Percentiles rank a stretch among this genome's conserved stretches.
Evolutionary conservation across 2,329 filamentous ascomycete genomes (phyloP).

Genomic region (Aureobasidium sp.): DNA sequence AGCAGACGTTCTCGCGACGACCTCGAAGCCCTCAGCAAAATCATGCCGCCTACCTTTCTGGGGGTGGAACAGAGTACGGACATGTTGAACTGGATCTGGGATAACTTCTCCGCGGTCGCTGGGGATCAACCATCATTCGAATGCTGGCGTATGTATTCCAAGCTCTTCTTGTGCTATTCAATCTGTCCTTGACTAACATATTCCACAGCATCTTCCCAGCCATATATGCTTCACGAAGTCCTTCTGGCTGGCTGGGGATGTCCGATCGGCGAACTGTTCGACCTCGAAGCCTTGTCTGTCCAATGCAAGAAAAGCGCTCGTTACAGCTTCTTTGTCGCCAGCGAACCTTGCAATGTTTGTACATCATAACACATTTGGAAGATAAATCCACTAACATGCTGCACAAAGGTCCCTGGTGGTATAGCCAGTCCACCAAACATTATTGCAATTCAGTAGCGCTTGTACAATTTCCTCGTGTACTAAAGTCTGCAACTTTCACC

Average conservation of each 20-base stretch:
- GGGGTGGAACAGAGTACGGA: constrained; percentile 43
- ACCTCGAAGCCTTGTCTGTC: constrained; percentile 39
- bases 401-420: constrained; percentile 26
- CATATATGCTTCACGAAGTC: constrained; percentile 38
- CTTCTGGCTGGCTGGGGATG: constrained; percentile 44
- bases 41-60: constrained; percentile 37
- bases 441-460: constrained; percentile 23
- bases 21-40: constrained; percentile 32
- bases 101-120: constrained; percentile 32
- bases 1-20: constrained; percentile 32
- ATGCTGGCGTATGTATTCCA: constrained; percentile 26
- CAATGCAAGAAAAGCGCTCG: constrained; percentile 33
- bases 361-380: too few relatives aligned
- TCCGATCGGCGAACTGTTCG: constrained; percentile 46
- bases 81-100: constrained; percentile 37
- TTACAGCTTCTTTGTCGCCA: constrained; percentile 44
- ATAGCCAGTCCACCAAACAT: constrained; percentile 34
- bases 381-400: background rate
- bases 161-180: background rate
- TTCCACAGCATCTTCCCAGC: constrained; percentile 26
- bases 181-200: background rate
- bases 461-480: background rate
- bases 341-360: constrained; percentile 42
- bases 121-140: constrained; percentile 34
- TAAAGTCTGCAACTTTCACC: background rate